phyloP scores from a whole-genome alignment of 2,329 filamentous ascomycete genomes.

The Trichoderma koningii region DNA sequence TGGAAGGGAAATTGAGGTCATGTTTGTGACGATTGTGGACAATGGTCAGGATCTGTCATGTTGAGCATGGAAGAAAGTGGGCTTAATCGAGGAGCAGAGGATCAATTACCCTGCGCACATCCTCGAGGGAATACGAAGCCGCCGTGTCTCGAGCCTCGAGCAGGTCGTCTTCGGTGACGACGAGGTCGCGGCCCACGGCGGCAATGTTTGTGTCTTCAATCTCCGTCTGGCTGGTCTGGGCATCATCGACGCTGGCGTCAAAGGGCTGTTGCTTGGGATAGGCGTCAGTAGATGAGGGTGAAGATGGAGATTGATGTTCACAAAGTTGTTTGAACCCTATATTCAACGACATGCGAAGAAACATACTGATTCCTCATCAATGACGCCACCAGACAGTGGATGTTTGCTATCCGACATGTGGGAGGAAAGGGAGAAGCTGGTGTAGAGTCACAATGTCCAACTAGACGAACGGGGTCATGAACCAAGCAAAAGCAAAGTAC shows the following conservation, averaged over 20 bases:
- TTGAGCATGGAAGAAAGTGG: neutral
- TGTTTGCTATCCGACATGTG: neutral
- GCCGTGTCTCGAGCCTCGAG: constrained; percentile 46
- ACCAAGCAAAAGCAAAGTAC: no score
- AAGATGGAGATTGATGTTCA: no score
- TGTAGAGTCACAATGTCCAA: no score
- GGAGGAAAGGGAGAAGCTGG: neutral
- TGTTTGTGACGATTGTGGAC: constrained; percentile 41
- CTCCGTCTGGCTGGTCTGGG: neutral
- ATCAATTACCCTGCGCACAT: constrained; percentile 36
- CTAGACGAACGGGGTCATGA: no score
- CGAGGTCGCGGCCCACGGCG: neutral
- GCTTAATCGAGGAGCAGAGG: neutral
- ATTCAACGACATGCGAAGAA: no score
- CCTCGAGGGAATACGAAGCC: constrained; percentile 40
- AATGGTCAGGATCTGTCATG: constrained; percentile 39
- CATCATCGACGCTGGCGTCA: neutral
- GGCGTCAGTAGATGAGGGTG: no score
- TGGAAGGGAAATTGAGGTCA: constrained; percentile 44
- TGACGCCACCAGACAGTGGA: neutral
- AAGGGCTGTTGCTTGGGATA: neutral
- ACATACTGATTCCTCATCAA: constrained; percentile 4
- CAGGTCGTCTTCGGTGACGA: constrained; percentile 46
- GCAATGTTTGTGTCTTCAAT: neutral
- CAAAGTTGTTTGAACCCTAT: no score